Conservation (phyloP, 2,329 filamentous ascomycete genomes). For the Metarhizium robertsii region DNA sequence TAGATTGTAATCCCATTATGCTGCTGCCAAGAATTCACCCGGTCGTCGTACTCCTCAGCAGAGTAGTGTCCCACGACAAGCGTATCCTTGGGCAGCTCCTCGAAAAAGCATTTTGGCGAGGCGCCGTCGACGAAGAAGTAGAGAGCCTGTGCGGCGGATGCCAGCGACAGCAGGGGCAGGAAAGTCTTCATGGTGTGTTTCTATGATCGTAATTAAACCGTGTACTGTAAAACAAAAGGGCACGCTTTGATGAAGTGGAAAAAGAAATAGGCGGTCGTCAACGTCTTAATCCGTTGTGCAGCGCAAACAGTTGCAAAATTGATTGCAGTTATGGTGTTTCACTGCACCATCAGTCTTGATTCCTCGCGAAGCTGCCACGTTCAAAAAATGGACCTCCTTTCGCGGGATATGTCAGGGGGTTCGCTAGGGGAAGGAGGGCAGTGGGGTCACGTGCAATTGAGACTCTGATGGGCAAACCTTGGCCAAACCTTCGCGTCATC, state of each 20-base stretch:
- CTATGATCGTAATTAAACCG: not conserved
- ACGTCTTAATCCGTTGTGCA: not conserved
- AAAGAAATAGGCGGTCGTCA: not conserved
- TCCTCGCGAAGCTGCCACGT: constrained; percentile 41
- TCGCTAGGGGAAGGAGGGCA: not conserved
- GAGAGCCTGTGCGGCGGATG: constrained; percentile 63
- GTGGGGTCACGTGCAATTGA: constrained; percentile 23
- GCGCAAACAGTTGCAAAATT: not conserved
- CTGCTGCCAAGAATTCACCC: constrained; percentile 56
- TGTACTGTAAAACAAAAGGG: not conserved
- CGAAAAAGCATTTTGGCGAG: constrained; percentile 90
- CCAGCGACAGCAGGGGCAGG: constrained; percentile 57
- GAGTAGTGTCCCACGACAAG: constrained; percentile 89
- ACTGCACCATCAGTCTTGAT: not conserved
- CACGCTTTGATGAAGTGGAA: not conserved
- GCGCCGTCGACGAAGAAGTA: constrained; percentile 93
- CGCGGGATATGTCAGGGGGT: constrained; percentile 6
- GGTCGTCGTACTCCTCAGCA: constrained; percentile 74
- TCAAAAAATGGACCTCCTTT: constrained; percentile 16
- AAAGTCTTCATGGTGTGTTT: constrained; percentile 45
- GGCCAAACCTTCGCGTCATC: not conserved
- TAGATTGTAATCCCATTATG: constrained; percentile 73
- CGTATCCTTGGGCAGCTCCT: constrained; percentile 95
- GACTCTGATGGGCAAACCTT: not conserved
- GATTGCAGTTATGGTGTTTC: not conserved